These are phyloP conservation scores for Senna tora DNA, from an alignment of 306 rosid species.

Conservation along the genomic window DNA sequence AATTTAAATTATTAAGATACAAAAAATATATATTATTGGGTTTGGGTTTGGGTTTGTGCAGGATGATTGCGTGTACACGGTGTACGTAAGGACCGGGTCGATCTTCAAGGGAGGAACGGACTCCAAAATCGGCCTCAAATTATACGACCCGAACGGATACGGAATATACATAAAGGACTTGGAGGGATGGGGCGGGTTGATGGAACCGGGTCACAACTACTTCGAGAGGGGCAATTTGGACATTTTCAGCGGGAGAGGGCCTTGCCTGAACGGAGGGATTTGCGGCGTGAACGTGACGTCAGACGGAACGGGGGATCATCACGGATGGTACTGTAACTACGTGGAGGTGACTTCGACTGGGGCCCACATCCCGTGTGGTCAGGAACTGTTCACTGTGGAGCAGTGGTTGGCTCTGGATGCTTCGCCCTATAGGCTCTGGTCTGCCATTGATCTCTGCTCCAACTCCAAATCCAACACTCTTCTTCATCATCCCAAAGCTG, in stretches of 20 bases:
- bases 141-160: constrained; percentile 48
- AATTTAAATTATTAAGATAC: no score
- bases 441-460: constrained; percentile 44
- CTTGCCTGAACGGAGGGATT: constrained; percentile 58
- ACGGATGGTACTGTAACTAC: constrained; percentile 88
- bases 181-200: constrained; percentile 77
- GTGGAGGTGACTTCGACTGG: constrained; percentile 79
- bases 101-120: constrained; percentile 31
- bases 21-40: no score
- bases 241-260: constrained; percentile 77
- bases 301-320: constrained; percentile 70
- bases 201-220: constrained; percentile 65
- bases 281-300: constrained; percentile 73
- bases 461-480: no score
- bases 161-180: constrained; percentile 50
- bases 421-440: constrained; percentile 61
- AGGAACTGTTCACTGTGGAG: constrained; percentile 62
- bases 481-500: no score
- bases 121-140: constrained; percentile 46
- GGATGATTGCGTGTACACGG: not conserved
- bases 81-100: not conserved
- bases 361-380: constrained; percentile 56
- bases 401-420: constrained; percentile 82
- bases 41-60: not conserved
- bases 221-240: constrained; percentile 85